These are phyloP conservation scores for Vaccinium myrtillus DNA, from an alignment of 148 eudicot genomes.

Conservation along the genomic window DNA sequence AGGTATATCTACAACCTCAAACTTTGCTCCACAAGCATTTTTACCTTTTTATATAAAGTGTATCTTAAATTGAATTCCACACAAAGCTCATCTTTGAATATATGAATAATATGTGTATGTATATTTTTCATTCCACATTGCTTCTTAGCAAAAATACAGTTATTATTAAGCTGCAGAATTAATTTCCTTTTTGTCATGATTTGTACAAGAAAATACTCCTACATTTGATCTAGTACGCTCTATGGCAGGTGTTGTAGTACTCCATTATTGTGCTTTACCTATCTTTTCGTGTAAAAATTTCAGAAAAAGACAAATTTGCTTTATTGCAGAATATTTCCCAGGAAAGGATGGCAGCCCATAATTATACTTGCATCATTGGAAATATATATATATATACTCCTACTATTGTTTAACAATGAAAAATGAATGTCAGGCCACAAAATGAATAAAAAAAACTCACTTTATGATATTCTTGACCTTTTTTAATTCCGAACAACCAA, in stretches of 20 bases:
- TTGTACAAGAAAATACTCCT: background rate
- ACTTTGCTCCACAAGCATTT: background rate
- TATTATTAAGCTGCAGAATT: background rate
- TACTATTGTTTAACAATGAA: too few relatives aligned
- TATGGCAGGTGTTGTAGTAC: background rate
- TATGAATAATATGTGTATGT: too few relatives aligned
- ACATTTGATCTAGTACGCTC: background rate
- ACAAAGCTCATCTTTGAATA: too few relatives aligned
- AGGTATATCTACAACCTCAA: background rate
- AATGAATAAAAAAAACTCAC: too few relatives aligned
- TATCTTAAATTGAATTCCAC: background rate
- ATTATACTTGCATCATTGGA: background rate
- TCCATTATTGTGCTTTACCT: background rate
- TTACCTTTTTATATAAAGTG: background rate
- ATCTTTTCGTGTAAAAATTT: background rate
- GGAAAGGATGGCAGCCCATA: constrained; percentile 5
- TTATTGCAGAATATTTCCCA: background rate
- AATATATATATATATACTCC: too few relatives aligned
- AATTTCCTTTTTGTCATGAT: background rate
- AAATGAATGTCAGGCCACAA: too few relatives aligned
- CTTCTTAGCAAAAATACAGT: too few relatives aligned
- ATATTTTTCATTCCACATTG: too few relatives aligned
- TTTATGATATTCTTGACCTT: too few relatives aligned
- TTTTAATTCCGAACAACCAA: too few relatives aligned
- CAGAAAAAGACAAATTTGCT: constrained; percentile 4